These are phyloP conservation scores for Massarina eburnea DNA, from an alignment of 2,329 filamentous ascomycete genomes.

Conservation along the genomic window DNA sequence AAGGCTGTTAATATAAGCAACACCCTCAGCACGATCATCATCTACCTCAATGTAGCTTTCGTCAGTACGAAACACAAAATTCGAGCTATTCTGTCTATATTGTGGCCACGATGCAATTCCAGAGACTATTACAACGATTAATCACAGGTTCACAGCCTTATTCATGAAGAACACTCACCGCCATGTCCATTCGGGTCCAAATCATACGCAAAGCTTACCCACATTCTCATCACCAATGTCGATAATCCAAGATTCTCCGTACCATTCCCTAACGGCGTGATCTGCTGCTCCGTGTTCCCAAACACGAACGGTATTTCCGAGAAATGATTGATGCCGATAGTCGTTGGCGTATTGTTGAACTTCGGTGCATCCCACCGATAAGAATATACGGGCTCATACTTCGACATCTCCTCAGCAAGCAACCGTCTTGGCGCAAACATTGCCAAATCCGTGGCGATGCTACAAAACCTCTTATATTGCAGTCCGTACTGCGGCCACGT, in stretches of 20 bases:
- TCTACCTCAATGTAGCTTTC: conserved; percentile 29
- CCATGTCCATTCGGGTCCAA: conserved; percentile 33
- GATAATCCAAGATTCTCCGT: conserved; percentile 24
- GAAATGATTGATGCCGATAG: conserved; percentile 32
- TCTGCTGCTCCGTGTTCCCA: conserved; percentile 27
- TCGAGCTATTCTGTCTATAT: conserved; percentile 19
- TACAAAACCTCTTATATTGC: conserved; percentile 32
- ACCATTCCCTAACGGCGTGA: conserved; percentile 29
- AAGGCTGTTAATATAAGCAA: conserved; percentile 27
- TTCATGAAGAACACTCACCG: conserved; percentile 7
- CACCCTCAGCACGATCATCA: conserved; percentile 20
- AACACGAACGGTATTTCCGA: conserved; percentile 37
- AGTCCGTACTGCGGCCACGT: conserved; percentile 32
- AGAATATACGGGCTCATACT: conserved; percentile 24
- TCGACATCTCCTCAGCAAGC: conserved; percentile 26
- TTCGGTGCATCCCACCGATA: conserved; percentile 37
- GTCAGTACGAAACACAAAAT: conserved; percentile 33
- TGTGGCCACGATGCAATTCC: conserved; percentile 19
- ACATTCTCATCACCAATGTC: conserved; percentile 30
- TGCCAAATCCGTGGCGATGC: conserved; percentile 30
- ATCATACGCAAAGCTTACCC: conserved; percentile 33
- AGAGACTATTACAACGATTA: conserved; percentile 11
- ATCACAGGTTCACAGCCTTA: neutral
- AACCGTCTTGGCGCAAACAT: conserved; percentile 32
- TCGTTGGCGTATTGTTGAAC: conserved; percentile 30